Evolutionary conservation across 2,329 filamentous ascomycete species (phyloP).

Genomic region (Microdochium bolleyi): DNA sequence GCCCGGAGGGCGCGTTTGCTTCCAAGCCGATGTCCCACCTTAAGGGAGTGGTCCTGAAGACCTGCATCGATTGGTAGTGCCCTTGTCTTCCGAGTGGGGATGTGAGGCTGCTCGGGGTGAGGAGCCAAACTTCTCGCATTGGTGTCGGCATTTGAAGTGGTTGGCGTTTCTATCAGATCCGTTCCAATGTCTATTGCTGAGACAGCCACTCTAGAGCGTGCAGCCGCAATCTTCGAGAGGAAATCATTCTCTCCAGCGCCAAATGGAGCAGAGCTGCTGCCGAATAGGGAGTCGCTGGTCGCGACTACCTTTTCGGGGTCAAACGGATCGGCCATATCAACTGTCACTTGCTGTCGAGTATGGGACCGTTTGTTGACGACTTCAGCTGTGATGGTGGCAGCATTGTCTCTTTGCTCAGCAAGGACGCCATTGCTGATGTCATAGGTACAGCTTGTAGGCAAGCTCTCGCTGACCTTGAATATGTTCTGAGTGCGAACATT

Average conservation of each 20-base stretch:
- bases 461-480: constrained; percentile 62
- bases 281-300: constrained; percentile 29
- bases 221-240: constrained; percentile 46
- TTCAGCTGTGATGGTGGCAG: constrained; percentile 26
- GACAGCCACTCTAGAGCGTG: constrained; percentile 35
- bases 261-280: constrained; percentile 28
- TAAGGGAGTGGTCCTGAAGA: constrained; percentile 51
- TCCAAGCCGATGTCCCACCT: constrained; percentile 50
- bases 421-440: constrained; percentile 19
- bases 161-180: constrained; percentile 59
- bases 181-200: constrained; percentile 28
- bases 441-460: constrained; percentile 39
- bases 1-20: constrained; percentile 27
- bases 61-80: constrained; percentile 43
- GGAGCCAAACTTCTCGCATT: constrained; percentile 21
- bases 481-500: constrained; percentile 77
- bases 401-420: constrained; percentile 28
- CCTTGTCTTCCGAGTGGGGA: constrained; percentile 44
- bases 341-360: constrained; percentile 23
- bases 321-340: constrained; percentile 41
- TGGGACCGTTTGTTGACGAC: constrained; percentile 31
- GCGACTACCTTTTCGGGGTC: constrained; percentile 32
- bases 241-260: constrained; percentile 45
- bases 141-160: constrained; percentile 33
- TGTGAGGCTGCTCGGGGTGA: constrained; percentile 39